A percentile compares a stretch with the other conserved stretches of the same genome.
phyloP scores from a whole-genome alignment of 345 rosid genomes.

The Orychophragmus violaceus region DNA sequence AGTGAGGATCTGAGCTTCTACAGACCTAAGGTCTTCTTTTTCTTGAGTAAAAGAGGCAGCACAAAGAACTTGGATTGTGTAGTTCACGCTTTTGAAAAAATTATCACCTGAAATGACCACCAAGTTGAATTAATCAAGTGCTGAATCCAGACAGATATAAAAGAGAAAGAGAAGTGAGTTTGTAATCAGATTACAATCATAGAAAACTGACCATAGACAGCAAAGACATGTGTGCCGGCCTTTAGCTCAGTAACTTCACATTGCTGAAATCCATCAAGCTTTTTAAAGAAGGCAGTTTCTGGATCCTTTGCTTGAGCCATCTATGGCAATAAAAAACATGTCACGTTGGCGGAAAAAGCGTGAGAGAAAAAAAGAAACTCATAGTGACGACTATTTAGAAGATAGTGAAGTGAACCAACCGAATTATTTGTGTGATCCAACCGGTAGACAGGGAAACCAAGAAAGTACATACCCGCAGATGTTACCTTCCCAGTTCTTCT shows the following conservation, averaged over 20 bases:
- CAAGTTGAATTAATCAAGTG: not conserved
- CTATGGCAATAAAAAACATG: conserved; percentile 33
- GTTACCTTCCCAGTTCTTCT: conserved; percentile 71
- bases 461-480: conserved; percentile 97
- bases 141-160: not conserved
- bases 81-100: conserved; percentile 83
- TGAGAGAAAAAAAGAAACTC: conserved; percentile 4
- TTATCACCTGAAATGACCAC: conserved; percentile 67
- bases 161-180: not conserved
- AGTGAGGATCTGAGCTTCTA: conserved; percentile 78
- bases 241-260: conserved; percentile 87
- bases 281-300: conserved; percentile 85
- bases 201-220: conserved; percentile 75
- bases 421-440: conserved; percentile 72
- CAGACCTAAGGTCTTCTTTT: conserved; percentile 74
- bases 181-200: conserved; percentile 4
- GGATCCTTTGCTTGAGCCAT: conserved; percentile 85
- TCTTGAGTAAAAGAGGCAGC: conserved; percentile 69
- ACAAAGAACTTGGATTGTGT: conserved; percentile 84
- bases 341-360: not conserved
- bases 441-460: conserved; percentile 90
- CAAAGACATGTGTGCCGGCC: conserved; percentile 87
- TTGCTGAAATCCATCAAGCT: conserved; percentile 91
- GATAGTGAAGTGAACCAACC: conserved; percentile 40
- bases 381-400: conserved; percentile 7